Conservation (phyloP, 2,329 filamentous ascomycete species). For the Colletotrichum cordylinicola region DNA sequence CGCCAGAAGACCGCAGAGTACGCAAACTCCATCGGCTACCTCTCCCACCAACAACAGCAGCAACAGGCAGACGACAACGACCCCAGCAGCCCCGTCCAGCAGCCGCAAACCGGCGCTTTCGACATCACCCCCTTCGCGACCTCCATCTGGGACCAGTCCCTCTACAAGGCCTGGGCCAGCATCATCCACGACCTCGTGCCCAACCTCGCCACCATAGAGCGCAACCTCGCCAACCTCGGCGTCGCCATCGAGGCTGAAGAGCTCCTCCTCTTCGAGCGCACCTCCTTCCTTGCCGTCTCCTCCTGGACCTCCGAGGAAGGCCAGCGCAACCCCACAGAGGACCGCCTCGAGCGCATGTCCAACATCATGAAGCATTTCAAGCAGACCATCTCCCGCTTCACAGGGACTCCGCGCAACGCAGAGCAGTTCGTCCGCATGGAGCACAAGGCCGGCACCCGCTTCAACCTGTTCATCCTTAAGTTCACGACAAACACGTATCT, state of each 20-base stretch:
- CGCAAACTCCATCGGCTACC: slow-evolving; percentile 43
- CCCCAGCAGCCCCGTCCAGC: slow-evolving; percentile 25
- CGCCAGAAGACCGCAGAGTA: slow-evolving; percentile 72
- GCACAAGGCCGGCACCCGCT: slow-evolving; percentile 76
- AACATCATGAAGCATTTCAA: slow-evolving; percentile 99
- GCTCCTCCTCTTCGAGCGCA: slow-evolving; percentile 92
- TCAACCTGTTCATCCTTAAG: slow-evolving; percentile 93
- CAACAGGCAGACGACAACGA: neutral
- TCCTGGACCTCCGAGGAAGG: slow-evolving; percentile 82
- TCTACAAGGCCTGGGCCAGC: slow-evolving; percentile 98
- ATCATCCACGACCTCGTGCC: slow-evolving; percentile 99
- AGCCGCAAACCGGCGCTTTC: slow-evolving; percentile 44
- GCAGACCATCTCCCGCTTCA: slow-evolving; percentile 79
- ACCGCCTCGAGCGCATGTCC: slow-evolving; percentile 91
- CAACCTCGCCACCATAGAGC: slow-evolving; percentile 87
- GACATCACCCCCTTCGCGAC: slow-evolving; percentile 89
- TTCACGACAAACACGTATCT: slow-evolving; percentile 98
- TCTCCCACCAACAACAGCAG: neutral
- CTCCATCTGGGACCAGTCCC: slow-evolving; percentile 97
- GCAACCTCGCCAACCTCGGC: slow-evolving; percentile 81
- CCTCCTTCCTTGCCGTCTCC: slow-evolving; percentile 95
- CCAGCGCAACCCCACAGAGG: slow-evolving; percentile 82
- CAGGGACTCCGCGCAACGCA: slow-evolving; percentile 78
- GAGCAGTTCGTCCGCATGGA: slow-evolving; percentile 84
- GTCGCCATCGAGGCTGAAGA: slow-evolving; percentile 91